A percentile compares a stretch with the other conserved stretches of the same genome.
Evolutionary conservation across 176 grass and related monocot genomes (phyloP).

Genomic region (Chrysopogon serrulatus): DNA sequence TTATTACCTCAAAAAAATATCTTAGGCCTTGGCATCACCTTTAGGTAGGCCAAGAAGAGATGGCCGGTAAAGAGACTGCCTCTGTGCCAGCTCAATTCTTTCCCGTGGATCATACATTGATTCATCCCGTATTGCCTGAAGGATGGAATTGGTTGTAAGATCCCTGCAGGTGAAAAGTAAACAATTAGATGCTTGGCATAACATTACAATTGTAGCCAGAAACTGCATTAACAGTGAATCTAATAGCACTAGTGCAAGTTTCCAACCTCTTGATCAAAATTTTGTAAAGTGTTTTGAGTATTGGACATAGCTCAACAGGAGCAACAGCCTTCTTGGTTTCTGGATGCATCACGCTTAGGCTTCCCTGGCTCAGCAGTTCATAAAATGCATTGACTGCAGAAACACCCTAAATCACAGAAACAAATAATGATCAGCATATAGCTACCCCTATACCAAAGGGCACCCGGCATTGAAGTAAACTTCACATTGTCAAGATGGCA

Average conservation of each 20-base stretch:
- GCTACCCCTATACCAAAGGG: not conserved
- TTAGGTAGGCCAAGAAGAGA: constrained; percentile 65
- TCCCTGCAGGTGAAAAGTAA: constrained; percentile 53
- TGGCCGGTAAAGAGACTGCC: constrained; percentile 69
- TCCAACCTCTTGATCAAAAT: constrained; percentile 87
- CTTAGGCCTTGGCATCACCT: constrained; percentile 25
- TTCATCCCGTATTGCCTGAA: constrained; percentile 82
- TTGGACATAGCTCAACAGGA: constrained; percentile 88
- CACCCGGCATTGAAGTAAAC: not conserved
- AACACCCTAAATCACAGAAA: constrained; percentile 56
- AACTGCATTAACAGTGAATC: not conserved
- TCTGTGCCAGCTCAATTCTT: constrained; percentile 67
- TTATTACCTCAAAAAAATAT: too few species aligned
- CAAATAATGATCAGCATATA: not conserved
- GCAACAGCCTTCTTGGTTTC: constrained; percentile 80
- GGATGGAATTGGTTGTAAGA: constrained; percentile 58
- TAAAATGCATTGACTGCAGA: constrained; percentile 95
- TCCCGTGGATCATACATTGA: constrained; percentile 90
- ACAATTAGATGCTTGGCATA: not conserved
- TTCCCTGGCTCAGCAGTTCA: constrained; percentile 82
- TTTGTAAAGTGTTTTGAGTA: constrained; percentile 89
- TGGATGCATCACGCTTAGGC: constrained; percentile 84
- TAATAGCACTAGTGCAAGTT: constrained; percentile 32
- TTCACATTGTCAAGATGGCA: not conserved
- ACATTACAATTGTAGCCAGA: not conserved